Evolutionary conservation across 2,329 filamentous ascomycete species (phyloP), one percentile per base, ranked within the genome.

Genomic region (Penicillium sp.): DNA sequence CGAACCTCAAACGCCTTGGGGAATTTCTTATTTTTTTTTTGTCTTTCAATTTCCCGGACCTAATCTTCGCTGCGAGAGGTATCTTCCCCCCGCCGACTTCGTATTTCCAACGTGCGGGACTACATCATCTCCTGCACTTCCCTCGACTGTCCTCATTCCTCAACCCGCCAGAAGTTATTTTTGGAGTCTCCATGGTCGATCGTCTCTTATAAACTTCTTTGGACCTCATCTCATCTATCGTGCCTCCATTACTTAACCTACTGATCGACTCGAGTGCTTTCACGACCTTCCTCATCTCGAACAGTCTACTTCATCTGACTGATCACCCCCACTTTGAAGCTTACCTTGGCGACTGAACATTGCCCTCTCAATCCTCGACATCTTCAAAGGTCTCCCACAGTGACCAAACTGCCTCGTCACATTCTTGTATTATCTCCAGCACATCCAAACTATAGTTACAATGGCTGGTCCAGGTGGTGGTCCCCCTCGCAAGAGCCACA

Each of bases 391-490:
- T 51, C 49, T 38, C 2, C 35, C 4, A 20, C 11, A 25, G n/a
- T 15, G 34, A 37, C 11, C 22, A 15, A n/a, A 31, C 22, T 11
- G 12, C 14, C 17, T 39, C 28, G 34, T 20, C 20, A 38, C 48
- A 10, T 25, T 37, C 35, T 14, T 34, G 6, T 15, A 14, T 20
- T 14, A 49, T 10, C 31, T 35, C 34, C 45, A 6, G 15, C 31
- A 20, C 25, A 35, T 35, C 31, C 5, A 4, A 49, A 49, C 20
- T 17, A 49, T 28, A 35, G n/a, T 35, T 20, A 49, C 25, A 49
- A 97, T 97, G 93, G 91, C 92, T 82, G 92, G 92, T 80, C 91
- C 92, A 75, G 93, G 93, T 79, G 92, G 92, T 84, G 94, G 94
- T 83, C 93, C 94, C 76, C 93, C 94, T 75, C 82, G 87, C 71